These are phyloP conservation scores for Scytalidium lignicola DNA, from an alignment of 2,329 filamentous ascomycete genomes.

Conservation along the genomic window DNA sequence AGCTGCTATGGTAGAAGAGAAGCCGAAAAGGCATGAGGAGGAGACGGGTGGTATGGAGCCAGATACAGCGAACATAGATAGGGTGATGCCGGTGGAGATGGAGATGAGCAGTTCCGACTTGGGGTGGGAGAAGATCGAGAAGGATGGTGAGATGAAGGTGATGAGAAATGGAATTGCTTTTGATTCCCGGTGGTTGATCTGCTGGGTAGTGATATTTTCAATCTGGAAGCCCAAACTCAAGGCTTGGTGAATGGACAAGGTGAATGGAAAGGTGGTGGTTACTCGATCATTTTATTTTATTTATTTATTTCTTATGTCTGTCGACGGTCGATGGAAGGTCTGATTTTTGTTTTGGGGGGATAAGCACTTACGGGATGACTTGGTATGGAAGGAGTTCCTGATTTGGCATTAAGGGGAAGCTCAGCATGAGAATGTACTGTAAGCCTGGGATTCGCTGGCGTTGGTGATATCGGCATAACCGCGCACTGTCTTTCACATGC, in stretches of 20 bases:
- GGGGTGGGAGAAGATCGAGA: slow-evolving; percentile 1
- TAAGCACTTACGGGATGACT: no score
- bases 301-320: no score
- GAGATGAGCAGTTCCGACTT: slow-evolving; percentile 1
- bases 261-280: slow-evolving; percentile 33
- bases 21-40: slow-evolving; percentile 1
- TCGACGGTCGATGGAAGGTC: no score
- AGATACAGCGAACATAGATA: slow-evolving; percentile 23
- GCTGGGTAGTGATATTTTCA: background rate
- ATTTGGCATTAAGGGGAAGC: no score
- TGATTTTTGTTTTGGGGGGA: no score
- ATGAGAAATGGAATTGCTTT: background rate
- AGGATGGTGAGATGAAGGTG: background rate
- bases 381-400: no score
- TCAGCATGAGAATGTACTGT: no score
- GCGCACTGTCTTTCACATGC: no score
- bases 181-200: background rate
- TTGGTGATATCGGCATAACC: no score
- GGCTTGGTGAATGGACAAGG: slow-evolving; percentile 38
- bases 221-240: background rate
- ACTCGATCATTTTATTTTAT: no score
- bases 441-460: no score
- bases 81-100: slow-evolving; percentile 14
- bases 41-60: slow-evolving; percentile 10
- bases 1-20: slow-evolving; percentile 20